A percentile compares a stretch with the other conserved stretches of the same genome.
Evolutionary conservation across 2,329 filamentous ascomycete species (phyloP).

Genomic region (Nigrospora oryzae): DNA sequence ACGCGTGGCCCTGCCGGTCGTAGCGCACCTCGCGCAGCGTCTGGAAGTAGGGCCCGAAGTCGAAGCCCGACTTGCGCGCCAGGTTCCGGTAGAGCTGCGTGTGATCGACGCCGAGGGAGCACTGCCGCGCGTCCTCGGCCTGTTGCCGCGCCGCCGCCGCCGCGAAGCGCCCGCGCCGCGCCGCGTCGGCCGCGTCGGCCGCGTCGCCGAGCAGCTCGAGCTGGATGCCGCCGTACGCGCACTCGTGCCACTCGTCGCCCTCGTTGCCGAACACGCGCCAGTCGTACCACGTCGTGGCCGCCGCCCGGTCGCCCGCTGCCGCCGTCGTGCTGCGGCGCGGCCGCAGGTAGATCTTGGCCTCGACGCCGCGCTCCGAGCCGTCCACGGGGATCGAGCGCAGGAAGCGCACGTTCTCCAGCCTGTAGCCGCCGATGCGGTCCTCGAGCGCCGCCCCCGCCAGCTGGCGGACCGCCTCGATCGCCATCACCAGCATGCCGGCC

Average conservation of each 20-base stretch:
- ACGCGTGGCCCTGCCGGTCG: conserved; percentile 12
- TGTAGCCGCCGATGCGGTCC: background rate
- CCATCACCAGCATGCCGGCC: conserved; percentile 4
- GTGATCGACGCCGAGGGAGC: conserved; percentile 17
- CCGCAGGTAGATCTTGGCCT: conserved; percentile 26
- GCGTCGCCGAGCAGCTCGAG: background rate
- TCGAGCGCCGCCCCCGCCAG: background rate
- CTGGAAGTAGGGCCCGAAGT: conserved; percentile 1
- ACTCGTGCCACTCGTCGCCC: conserved; percentile 1
- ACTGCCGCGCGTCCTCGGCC: conserved; percentile 6
- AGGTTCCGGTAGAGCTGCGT: conserved; percentile 11
- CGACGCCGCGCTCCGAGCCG: conserved; percentile 11
- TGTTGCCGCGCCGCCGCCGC: conserved; percentile 3
- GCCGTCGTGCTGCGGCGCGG: conserved; percentile 12
- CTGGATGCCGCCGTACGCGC: background rate
- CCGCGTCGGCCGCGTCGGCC: background rate
- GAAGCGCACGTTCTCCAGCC: conserved; percentile 1
- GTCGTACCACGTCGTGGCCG: conserved; percentile 14
- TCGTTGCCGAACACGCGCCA: conserved; percentile 20
- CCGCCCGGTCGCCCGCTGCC: conserved; percentile 6
- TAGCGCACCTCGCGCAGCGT: background rate
- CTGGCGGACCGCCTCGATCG: conserved; percentile 10
- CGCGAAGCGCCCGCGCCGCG: conserved; percentile 17
- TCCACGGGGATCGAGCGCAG: conserved; percentile 9
- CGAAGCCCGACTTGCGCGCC: conserved; percentile 7